Evolutionary conservation across 2,329 filamentous ascomycete genomes (phyloP), one percentile per base, ranked within the genome.

Genomic region (Sclerotinia nivalis): DNA sequence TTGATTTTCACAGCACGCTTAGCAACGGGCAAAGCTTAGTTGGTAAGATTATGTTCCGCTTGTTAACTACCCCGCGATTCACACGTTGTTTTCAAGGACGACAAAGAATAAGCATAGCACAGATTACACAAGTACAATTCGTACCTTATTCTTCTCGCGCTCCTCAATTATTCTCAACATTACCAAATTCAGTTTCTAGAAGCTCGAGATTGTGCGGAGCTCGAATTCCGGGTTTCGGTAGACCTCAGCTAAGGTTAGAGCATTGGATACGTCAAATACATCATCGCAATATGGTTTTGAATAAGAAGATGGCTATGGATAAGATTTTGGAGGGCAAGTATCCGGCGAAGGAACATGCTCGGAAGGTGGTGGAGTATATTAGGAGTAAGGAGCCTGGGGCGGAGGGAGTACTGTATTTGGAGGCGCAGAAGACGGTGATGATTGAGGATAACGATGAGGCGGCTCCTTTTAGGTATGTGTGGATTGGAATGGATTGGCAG

Each of bases 391-490:
- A 89, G 54, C 88, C 91, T 45, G 84, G 87, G 73, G 84, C 84
- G 69, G 85, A 83, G 45, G 94, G 93, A 61, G 85, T 95, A 25
- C 85, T 99, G 70, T 99, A 97, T 79, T 85, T 98, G 59, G 95
- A 98, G 83, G 91, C 90, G 68, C 91, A 94, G 78, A 88, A 90
- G 80, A 93, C 90, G 73, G 89, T 87, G 78, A 84, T 97, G 80
- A 87, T 92, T 60, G 95, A 98, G 81, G 95, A 99, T 80, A 95
- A 93, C 78, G 96, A 98, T 80, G 89, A 92, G 78, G 86, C 90
- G 10, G 87, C 89, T 76, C 93, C 89, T 34, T 97, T 97, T 80
- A 87, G 93, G 89, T 93, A 84, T 25, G 37, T 59, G 34, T 40
- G 4, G 18, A 15, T 43, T 25, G n/a, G 34, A 25, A 67, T 75